These are phyloP conservation scores for Fusarium graminum DNA, from an alignment of 2,329 filamentous ascomycete species.

Conservation along the genomic window DNA sequence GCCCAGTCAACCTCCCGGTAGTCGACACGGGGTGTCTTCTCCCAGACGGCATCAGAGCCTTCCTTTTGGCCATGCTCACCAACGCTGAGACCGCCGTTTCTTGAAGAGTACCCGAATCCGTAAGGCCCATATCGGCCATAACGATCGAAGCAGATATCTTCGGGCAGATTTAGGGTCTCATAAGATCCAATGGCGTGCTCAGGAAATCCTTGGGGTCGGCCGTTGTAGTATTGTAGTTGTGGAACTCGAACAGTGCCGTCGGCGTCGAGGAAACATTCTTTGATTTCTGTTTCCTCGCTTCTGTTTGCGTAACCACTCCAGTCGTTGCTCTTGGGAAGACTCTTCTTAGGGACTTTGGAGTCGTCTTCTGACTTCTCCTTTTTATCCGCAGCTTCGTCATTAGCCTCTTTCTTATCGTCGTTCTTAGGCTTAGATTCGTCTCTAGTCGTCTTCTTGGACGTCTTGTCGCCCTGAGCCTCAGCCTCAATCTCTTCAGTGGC, in stretches of 20 bases:
- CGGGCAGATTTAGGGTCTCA: constrained; percentile 79
- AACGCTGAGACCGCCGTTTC: constrained; percentile 84
- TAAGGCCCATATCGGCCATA: constrained; percentile 91
- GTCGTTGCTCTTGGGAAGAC: constrained; percentile 49
- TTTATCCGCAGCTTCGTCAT: constrained; percentile 13
- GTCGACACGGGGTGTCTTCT: constrained; percentile 77
- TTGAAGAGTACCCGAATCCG: constrained; percentile 85
- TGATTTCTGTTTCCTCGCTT: constrained; percentile 64
- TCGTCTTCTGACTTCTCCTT: constrained; percentile 27
- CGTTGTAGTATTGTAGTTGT: constrained; percentile 77
- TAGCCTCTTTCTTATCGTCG: constrained; percentile 15
- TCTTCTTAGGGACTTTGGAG: constrained; percentile 34
- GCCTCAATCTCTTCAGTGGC: constrained; percentile 37
- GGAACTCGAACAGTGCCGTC: constrained; percentile 76
- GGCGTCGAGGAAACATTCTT: constrained; percentile 83
- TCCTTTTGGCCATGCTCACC: constrained; percentile 87
- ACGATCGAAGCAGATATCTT: constrained; percentile 93
- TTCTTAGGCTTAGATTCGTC: constrained; percentile 21
- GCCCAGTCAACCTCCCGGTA: constrained; percentile 84
- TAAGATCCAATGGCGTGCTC: constrained; percentile 90
- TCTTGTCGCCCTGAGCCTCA: constrained; percentile 15
- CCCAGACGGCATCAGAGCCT: constrained; percentile 85
- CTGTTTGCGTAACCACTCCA: constrained; percentile 54
- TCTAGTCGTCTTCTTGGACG: constrained; percentile 18
- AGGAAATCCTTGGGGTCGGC: constrained; percentile 86